Percentiles rank a stretch among this genome's conserved stretches.
Conservation (phyloP, 345 rosid species). For the Salix viminalis region DNA sequence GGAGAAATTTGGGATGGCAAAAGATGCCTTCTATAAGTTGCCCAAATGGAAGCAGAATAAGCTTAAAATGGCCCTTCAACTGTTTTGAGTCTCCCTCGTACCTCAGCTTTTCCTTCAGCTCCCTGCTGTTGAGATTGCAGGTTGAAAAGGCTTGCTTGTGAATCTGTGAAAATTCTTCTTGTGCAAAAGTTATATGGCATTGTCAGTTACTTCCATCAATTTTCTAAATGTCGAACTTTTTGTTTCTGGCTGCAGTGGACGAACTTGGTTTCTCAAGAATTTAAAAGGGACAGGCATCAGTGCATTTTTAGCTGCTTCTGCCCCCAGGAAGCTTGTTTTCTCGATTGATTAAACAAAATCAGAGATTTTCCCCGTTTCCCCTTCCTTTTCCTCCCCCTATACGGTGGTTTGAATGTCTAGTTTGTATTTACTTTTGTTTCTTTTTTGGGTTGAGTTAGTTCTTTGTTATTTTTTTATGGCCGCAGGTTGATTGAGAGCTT, state of each 20-base stretch:
- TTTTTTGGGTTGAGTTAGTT: slow-evolving; percentile 36
- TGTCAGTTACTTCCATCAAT: neutral
- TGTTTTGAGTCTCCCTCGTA: slow-evolving; percentile 52
- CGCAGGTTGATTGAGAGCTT: slow-evolving; percentile 51
- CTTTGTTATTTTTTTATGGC: slow-evolving; percentile 40
- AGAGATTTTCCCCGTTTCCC: neutral
- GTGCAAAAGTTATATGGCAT: neutral
- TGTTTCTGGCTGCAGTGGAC: slow-evolving; percentile 33
- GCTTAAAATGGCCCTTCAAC: slow-evolving; percentile 75
- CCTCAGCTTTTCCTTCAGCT: slow-evolving; percentile 24
- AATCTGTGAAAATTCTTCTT: slow-evolving; percentile 25
- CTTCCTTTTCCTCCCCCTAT: neutral
- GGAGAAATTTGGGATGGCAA: slow-evolving; percentile 90
- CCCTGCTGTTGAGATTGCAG: slow-evolving; percentile 30
- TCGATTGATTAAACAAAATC: slow-evolving; percentile 19
- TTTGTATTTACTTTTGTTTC: neutral
- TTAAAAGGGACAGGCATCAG: slow-evolving; percentile 70
- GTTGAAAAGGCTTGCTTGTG: slow-evolving; percentile 35
- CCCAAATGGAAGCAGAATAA: slow-evolving; percentile 99
- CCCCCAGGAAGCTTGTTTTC: slow-evolving; percentile 51
- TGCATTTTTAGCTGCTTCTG: slow-evolving; percentile 91
- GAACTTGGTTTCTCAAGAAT: slow-evolving; percentile 28
- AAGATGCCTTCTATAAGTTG: slow-evolving; percentile 68
- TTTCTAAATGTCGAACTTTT: slow-evolving; percentile 12
- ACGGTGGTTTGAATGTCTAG: slow-evolving; percentile 8